Base-by-base conservation (phyloP, 768 basidiomycete genomes). In the Paxillus involutus region DNA sequence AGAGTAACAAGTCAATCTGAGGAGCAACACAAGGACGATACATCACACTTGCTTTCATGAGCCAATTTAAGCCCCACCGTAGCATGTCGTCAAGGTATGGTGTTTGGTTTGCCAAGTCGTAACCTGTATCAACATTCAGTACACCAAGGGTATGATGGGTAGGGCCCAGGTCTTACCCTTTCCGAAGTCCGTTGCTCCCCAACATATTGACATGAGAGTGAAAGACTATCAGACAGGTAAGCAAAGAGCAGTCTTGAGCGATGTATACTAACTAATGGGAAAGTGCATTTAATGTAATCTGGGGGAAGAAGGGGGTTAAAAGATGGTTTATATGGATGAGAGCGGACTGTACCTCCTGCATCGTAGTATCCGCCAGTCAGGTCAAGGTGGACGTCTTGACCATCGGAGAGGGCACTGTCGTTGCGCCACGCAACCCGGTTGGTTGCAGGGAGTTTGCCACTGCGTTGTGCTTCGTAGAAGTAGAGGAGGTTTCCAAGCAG, bases 381-480 rank as follows among this genome's bases (percentile, higher is more conserved):
- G 67, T 98, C 89, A 14, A 93, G 63, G 6, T 78, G 78, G 33
- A 77, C 85, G 58, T 92, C 88, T 53, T 76, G 70, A 13, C 94
- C 95, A 70, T 98, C 95, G 35, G 83, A 73, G 21, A 86, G 61
- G 16, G 83, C 81, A 63, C 90, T 92, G 52, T 87, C 80, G 63
- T 97, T 97, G 49, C 94, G 77, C 95, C 95, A 98, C 24, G 80
- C 65, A 2, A 95, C 91, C 39, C 94, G 80, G 56, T 90, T 91
- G 4, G 75, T 75, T 11, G 72, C 62, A 0, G 87, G 80, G 14
- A 96, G 78, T 41, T 77, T 76, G 14, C 94, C 94, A 50, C 89
- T 90, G 17, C 94, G 79, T 64, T 97, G 94, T 1, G 86, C 93
- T 57, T 97, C 94, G 64, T 94, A 97, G 70, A 96, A 96, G 65